A percentile compares a stretch with the other conserved stretches of the same genome.
These are phyloP conservation scores for Myochromella boudieri DNA, from an alignment of 768 basidiomycete genomes.

Conservation along the genomic window DNA sequence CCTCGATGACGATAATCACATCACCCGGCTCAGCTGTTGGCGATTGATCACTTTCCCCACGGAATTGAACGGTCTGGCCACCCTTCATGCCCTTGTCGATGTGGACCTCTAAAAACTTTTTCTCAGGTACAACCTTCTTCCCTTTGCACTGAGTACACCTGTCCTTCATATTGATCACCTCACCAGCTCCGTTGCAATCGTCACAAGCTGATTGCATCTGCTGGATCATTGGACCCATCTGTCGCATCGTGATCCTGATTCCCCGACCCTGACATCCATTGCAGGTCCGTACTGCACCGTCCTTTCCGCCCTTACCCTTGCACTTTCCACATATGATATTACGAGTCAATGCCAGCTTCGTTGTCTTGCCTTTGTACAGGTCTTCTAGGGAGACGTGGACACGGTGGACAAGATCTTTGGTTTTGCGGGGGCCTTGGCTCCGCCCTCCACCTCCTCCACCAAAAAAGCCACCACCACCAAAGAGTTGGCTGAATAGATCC, in stretches of 20 bases:
- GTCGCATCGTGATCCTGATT: conserved; percentile 86
- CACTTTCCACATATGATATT: conserved; percentile 94
- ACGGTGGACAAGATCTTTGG: conserved; percentile 97
- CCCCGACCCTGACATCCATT: conserved; percentile 83
- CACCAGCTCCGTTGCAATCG: conserved; percentile 92
- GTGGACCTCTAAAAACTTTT: conserved; percentile 96
- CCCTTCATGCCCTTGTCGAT: conserved; percentile 98
- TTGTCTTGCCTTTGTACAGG: conserved; percentile 97
- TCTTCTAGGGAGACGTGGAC: conserved; percentile 97
- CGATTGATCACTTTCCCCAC: conserved; percentile 90
- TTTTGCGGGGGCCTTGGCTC: conserved; percentile 80
- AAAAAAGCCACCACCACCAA: conserved; percentile 78
- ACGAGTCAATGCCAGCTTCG: conserved; percentile 94
- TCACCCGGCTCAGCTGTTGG: conserved; percentile 90
- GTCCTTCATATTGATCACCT: conserved; percentile 92
- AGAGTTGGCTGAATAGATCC: conserved; percentile 97
- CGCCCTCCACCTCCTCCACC: conserved; percentile 63
- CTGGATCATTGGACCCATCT: conserved; percentile 99
- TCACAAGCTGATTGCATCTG: conserved; percentile 95
- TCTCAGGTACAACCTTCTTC: conserved; percentile 92
- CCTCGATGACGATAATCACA: conserved; percentile 91
- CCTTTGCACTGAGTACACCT: conserved; percentile 91
- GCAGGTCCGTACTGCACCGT: conserved; percentile 88
- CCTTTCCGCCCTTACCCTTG: conserved; percentile 96
- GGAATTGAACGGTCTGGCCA: conserved; percentile 86